Evolutionary conservation across 148 eudicot species (phyloP).

Genomic region (Talinum fruticosum): DNA sequence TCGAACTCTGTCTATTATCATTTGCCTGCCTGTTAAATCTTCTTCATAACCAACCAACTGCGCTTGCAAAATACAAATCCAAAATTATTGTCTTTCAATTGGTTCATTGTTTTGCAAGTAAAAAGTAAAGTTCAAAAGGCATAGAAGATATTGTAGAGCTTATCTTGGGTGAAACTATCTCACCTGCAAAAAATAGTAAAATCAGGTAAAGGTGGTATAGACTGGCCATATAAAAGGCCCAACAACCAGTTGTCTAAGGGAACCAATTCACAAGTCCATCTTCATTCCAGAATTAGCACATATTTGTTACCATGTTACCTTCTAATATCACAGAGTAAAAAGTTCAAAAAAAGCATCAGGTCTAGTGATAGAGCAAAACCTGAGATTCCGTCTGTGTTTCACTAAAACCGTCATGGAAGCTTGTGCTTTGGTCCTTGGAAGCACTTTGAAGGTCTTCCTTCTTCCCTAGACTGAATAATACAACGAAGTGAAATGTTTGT

Average conservation of each 20-base stretch:
- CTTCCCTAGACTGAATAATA: slow-evolving; percentile 49
- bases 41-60: slow-evolving; percentile 95
- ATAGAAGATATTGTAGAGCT: slow-evolving; percentile 3
- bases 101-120: neutral
- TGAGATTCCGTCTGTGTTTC: slow-evolving; percentile 98
- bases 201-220: neutral
- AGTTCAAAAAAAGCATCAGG: slow-evolving; percentile 1
- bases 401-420: slow-evolving; percentile 66
- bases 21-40: slow-evolving; percentile 85
- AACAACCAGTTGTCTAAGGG: neutral
- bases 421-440: slow-evolving; percentile 37
- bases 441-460: slow-evolving; percentile 39
- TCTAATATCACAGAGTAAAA: neutral
- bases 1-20: slow-evolving; percentile 83
- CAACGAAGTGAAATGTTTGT: neutral
- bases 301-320: neutral
- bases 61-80: slow-evolving; percentile 14
- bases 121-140: neutral
- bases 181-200: neutral
- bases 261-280: neutral
- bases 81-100: slow-evolving; percentile 8
- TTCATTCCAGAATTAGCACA: neutral
- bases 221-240: neutral
- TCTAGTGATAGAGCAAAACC: slow-evolving; percentile 35
- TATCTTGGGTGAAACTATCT: neutral